Conservation (phyloP, 2,329 filamentous ascomycete species). For the Thelonectria olida region DNA sequence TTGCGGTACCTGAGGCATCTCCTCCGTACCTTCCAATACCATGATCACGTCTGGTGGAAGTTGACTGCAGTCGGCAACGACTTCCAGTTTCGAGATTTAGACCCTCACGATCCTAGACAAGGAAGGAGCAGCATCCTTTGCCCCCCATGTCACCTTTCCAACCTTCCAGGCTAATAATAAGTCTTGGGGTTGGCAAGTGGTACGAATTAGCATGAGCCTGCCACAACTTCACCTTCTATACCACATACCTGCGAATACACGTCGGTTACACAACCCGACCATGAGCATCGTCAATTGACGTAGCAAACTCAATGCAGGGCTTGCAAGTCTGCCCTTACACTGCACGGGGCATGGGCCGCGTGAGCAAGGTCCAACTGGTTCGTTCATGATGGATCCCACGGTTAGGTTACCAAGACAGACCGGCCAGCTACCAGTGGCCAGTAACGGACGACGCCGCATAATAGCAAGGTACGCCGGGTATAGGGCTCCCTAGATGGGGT, state of each 20-base stretch:
- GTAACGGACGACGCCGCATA: constrained; percentile 5
- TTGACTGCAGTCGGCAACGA: too few relatives aligned
- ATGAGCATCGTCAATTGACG: background rate
- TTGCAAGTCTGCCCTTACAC: background rate
- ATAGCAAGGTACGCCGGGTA: constrained; percentile 17
- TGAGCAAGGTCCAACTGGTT: background rate
- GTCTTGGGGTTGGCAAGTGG: background rate
- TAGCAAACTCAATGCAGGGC: background rate
- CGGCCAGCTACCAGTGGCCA: background rate
- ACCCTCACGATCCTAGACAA: too few relatives aligned
- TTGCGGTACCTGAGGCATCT: background rate
- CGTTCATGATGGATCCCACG: background rate
- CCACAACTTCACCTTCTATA: background rate
- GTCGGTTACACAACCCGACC: background rate
- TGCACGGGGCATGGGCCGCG: background rate
- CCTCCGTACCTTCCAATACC: too few relatives aligned
- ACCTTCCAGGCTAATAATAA: background rate
- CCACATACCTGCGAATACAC: too few relatives aligned
- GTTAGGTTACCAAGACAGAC: constrained; percentile 3
- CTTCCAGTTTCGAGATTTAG: too few relatives aligned
- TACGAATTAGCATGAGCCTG: background rate
- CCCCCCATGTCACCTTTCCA: background rate
- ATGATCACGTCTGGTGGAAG: too few relatives aligned
- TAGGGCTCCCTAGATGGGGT: constrained; percentile 13
- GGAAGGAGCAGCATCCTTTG: background rate